These are phyloP conservation scores for Lenwebbia sp. DNA, from an alignment of 345 rosid species.

Conservation along the genomic window DNA sequence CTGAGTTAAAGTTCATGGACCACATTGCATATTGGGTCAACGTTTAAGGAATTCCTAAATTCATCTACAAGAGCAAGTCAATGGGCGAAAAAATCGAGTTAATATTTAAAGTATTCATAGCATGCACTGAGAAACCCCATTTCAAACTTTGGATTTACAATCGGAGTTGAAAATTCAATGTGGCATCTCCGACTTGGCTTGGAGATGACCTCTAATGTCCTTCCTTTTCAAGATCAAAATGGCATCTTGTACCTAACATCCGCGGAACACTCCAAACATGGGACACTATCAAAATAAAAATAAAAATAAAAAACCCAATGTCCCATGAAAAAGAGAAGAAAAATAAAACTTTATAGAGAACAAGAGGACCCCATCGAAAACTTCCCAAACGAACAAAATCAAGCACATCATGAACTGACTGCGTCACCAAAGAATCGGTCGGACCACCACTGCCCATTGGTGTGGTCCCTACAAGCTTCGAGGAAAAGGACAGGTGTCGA, in stretches of 20 bases:
- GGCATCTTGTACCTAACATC: background rate
- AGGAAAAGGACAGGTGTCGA: background rate
- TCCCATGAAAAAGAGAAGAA: background rate
- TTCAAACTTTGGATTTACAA: background rate
- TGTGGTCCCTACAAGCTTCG: background rate
- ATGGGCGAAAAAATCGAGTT: background rate
- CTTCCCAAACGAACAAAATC: background rate
- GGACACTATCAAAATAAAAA: background rate
- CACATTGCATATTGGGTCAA: too few species aligned
- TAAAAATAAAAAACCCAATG: background rate
- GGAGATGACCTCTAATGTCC: background rate
- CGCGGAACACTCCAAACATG: background rate
- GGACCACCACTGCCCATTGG: background rate
- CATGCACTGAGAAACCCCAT: background rate
- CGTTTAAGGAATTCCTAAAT: too few species aligned
- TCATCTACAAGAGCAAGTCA: background rate
- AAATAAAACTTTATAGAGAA: background rate
- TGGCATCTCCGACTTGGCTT: background rate
- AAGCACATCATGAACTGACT: background rate
- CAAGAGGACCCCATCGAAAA: background rate
- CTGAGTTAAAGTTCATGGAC: rapidly evolving
- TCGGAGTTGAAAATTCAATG: background rate
- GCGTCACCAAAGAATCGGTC: background rate
- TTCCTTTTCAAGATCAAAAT: background rate
- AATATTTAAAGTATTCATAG: background rate